Evolutionary conservation across 495 filamentous ascomycete genomes (phyloP), one percentile per base, ranked within the genome.

Genomic region (Xylaria flabelliformis): DNA sequence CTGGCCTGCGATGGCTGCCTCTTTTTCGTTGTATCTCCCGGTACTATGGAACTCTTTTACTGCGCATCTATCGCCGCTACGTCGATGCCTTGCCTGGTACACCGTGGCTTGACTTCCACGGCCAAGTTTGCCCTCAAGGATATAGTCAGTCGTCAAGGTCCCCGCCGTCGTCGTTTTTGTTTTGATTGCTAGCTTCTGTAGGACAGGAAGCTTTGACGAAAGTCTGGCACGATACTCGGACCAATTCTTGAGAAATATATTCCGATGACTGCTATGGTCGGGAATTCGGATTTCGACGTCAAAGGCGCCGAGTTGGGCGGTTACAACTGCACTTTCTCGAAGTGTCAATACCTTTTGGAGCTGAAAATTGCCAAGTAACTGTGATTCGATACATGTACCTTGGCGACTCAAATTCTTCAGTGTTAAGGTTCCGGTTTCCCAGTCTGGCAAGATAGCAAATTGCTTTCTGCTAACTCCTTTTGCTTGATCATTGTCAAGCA

Each of bases 301-400:
- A 6, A 39, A 6, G 8, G 0, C 2, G 19, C 34, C 32, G n/a
- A 61, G 26, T 7, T 41, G 10, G 32, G 39, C 9, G 58, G 2
- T 10, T 24, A 64, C 10, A 5, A 19, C 29, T n/a, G 44, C 61
- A 9, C 44, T 44, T 3, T 64, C 39, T 0, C 2, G 36, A 15
- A 62, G n/a, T 9, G 6, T 1, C 1, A 17, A n/a, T 6, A 4
- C 3, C 13, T 19, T 2, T 0, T 21, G 0, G 34, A 62, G 59
- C 1, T 0, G 0, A 13, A 32, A 8, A 13, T 12, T 0, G 3
- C 36, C 36, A 13, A 19, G 2, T 8, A 1, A 1, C 26, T 5
- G 34, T 21, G 36, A 39, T 41, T 41, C n/a, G 10, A 62, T 24
- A 9, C 4, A 0, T 2, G 61, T 64, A 1, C 61, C 10, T 3